Conservation (phyloP, 345 rosid species). For the Carallia brachiata region DNA sequence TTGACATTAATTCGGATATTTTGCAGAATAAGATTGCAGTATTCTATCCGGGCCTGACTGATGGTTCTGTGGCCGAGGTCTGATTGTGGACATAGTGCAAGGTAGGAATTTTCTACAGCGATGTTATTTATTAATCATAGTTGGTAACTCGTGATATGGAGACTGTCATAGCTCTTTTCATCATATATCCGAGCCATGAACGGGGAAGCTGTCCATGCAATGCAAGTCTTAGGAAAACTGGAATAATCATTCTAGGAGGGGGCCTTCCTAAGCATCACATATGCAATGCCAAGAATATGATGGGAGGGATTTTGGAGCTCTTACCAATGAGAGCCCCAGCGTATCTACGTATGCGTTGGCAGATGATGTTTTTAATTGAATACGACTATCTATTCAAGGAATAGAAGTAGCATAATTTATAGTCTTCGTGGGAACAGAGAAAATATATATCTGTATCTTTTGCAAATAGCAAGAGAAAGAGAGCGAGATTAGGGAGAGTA, state of each 20-base stretch:
- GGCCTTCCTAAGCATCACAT: constrained; percentile 96
- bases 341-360: too few relatives aligned
- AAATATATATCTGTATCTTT: too few relatives aligned
- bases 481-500: too few relatives aligned
- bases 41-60: constrained; percentile 88
- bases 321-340: too few relatives aligned
- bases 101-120: constrained; percentile 38
- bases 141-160: not conserved
- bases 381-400: too few relatives aligned
- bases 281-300: constrained; percentile 87
- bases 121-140: not conserved
- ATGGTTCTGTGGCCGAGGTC: constrained; percentile 94
- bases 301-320: constrained; percentile 20
- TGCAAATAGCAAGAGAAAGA: too few relatives aligned
- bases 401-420: too few relatives aligned
- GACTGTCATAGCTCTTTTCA: constrained; percentile 4
- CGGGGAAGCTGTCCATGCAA: constrained; percentile 78
- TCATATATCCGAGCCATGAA: constrained; percentile 82
- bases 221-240: constrained; percentile 60
- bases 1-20: constrained; percentile 9
- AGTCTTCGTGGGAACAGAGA: too few relatives aligned
- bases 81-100: constrained; percentile 65
- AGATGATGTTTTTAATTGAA: too few relatives aligned
- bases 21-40: constrained; percentile 87
- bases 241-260: constrained; percentile 89